These are phyloP conservation scores for Eutrema japonicum DNA, from an alignment of 345 rosid genomes.

Conservation along the genomic window DNA sequence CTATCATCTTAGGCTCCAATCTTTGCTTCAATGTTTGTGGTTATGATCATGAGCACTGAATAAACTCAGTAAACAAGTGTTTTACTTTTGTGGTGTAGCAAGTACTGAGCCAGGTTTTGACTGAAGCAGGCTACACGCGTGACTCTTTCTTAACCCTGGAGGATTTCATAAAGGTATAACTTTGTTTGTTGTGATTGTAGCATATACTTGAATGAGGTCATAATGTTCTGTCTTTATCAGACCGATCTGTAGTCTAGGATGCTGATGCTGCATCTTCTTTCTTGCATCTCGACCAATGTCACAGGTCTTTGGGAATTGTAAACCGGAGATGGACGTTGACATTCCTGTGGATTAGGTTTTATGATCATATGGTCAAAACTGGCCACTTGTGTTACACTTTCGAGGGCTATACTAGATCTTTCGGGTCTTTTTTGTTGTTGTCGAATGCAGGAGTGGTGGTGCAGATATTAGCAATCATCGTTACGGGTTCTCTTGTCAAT, in stretches of 20 bases:
- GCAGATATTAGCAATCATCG: slow-evolving; percentile 50
- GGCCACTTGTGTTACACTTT: neutral
- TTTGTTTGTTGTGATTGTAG: slow-evolving; percentile 1
- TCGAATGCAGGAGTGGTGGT: slow-evolving; percentile 48
- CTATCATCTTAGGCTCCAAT: neutral
- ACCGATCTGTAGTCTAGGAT: neutral
- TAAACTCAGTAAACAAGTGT: neutral
- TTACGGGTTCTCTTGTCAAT: slow-evolving; percentile 51
- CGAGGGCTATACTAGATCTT: neutral
- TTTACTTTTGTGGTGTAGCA: slow-evolving; percentile 50
- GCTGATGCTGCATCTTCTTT: slow-evolving; percentile 7
- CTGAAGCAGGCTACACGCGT: slow-evolving; percentile 69
- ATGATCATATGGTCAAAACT: neutral
- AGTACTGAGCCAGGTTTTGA: slow-evolving; percentile 69
- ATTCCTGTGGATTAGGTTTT: slow-evolving; percentile 69
- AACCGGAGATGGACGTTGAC: slow-evolving; percentile 76
- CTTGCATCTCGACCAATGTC: neutral
- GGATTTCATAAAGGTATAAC: slow-evolving; percentile 70
- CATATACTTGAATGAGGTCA: neutral
- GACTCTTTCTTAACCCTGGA: slow-evolving; percentile 56
- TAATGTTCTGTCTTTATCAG: neutral
- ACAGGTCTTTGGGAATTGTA: slow-evolving; percentile 71
- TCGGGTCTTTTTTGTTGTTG: neutral
- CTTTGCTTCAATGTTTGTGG: slow-evolving; percentile 15
- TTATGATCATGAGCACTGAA: slow-evolving; percentile 4